Base-by-base conservation (phyloP, 371 early-diverging fungal species). In the Rhizopus sp. region DNA sequence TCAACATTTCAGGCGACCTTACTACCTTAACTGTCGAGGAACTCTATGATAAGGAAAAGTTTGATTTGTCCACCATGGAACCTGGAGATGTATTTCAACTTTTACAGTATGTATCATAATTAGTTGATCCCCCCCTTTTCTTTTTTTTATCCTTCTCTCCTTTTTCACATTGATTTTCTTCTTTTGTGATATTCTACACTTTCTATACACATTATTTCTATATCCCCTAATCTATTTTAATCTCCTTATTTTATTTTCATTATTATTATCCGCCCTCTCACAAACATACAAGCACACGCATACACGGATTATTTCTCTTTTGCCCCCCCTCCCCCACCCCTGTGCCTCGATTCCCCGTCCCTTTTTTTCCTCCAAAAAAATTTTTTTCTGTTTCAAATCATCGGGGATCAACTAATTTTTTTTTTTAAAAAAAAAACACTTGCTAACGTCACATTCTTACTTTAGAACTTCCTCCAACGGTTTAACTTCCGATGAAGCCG, bases 31-130 rank as follows among this genome's bases (percentile, higher is more conserved):
- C 86, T 45, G 83, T 85, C 55, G 81, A 87, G 55, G 89, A 89
- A 65, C 82, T 89, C 51, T 89, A 89, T 71, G 86, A 89, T 78
- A 89, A 89, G 78, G 88, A 89, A 40, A 89, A 89, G 70, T 88
- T 82, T 59, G 89, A 89, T 66, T 79, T 89, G 65, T 87, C 87
- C 30, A 89, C 89, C 38, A 88, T 89, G 89, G 89, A 88, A 37
- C 85, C 87, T 63, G 81, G 77, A 63, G 83, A 87, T 64, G 85
- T 89, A 55, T 86, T 85, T 69, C 80, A 83, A 63, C 75, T 89
- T 31, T 78, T 89, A 50, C 86, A 87, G 80, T 76, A 76, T 40
- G 77, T 74, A 55, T 57, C 3, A 44, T 9, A 9, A 7, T 45
- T 57, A 12, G 51, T 51, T 52, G 50, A 40, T 23, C 32, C 34